These are phyloP conservation scores for Fusarium neocosmosporiellum DNA, from an alignment of 2,329 filamentous ascomycete species.

Conservation along the genomic window DNA sequence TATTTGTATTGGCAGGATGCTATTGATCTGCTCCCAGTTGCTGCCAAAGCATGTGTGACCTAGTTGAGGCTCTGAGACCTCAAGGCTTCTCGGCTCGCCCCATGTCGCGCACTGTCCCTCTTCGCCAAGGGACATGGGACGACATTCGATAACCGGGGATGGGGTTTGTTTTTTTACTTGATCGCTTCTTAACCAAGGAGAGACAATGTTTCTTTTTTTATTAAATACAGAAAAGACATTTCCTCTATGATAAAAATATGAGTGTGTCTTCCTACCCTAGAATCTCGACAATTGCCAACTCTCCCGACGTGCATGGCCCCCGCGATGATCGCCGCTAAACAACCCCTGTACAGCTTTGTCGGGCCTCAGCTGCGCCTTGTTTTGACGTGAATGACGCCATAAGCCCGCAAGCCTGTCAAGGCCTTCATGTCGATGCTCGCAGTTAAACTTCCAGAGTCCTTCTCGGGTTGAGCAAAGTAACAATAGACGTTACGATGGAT, in stretches of 20 bases:
- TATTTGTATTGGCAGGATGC: not conserved
- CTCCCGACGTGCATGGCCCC: not conserved
- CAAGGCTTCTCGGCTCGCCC: not conserved
- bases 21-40: too few relatives aligned
- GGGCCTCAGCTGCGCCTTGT: not conserved
- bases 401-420: not conserved
- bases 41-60: too few relatives aligned
- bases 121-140: not conserved
- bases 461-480: not conserved
- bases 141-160: not conserved
- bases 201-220: not conserved
- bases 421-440: not conserved
- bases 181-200: not conserved
- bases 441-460: not conserved
- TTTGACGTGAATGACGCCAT: not conserved
- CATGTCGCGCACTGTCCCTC: not conserved
- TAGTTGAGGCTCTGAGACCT: not conserved
- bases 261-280: not conserved
- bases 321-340: not conserved
- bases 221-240: not conserved
- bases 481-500: not conserved
- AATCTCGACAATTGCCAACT: not conserved
- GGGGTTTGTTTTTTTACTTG: not conserved
- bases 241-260: not conserved
- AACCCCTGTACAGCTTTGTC: not conserved